Evolutionary conservation across 257 asterid genomes (phyloP), one percentile per base, ranked within the genome.

Genomic region (Gentiana macrophylla): DNA sequence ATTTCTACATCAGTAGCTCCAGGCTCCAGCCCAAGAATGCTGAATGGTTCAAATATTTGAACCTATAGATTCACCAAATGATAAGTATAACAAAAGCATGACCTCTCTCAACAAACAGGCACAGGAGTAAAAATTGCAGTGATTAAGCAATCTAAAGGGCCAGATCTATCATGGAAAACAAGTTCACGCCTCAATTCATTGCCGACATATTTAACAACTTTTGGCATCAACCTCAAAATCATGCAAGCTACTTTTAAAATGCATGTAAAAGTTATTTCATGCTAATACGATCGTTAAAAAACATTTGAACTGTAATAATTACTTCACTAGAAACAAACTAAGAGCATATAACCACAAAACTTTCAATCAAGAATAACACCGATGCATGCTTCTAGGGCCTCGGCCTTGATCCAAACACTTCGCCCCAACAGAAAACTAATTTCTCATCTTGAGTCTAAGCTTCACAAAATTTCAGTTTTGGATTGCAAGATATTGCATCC

Each of bases 1-100:
- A 88, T 92, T 66, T 88, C 99, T 55, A 89, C 74, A 61, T 88
- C 99, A 50, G 97, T 85, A 60, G 77, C 95, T 69, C 94, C 99
- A 50, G 84, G 67, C 62, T 83, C 95, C 71, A 92, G 77, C 67
- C 94, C 99, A 74, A 92, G 95, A 75, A 92, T 92, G 70, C 81
- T 78, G 77, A 88, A 92, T 37, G 99, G 99, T 76, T 92, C 97
- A 66, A 92, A 92, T 53, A 85, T 68, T 73, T 88, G 75, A 62
- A 77, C 59, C 97, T 92, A 81, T 50, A 72, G 50, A 41, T 32
- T 67, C 33, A 53, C 35, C 24, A 60, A 65, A 50, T 55, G 57
- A 62, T 63, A 54, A 61, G 51, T 60, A 54, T 55, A 48, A 64
- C 24, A 41, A 67, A 52, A 53, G 60, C 55, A 53, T n/a, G 35